Evolutionary conservation across 768 basidiomycete species (phyloP).

Genomic region (Boletus eberwhitei): DNA sequence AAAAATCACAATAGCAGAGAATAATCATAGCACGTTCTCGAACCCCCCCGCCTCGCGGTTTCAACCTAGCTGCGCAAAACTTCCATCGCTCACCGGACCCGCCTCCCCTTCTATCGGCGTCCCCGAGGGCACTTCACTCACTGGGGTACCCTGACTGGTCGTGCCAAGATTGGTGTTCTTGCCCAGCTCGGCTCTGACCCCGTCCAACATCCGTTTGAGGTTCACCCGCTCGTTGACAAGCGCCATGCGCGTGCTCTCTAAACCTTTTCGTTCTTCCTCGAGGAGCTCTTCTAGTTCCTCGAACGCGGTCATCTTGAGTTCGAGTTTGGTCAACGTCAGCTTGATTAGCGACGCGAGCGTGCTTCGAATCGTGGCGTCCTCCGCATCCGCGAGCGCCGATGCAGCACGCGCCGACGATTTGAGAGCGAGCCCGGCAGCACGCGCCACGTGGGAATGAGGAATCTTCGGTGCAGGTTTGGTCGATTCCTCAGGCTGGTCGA

Average conservation of each 20-base stretch:
- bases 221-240: conserved; percentile 76
- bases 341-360: conserved; percentile 84
- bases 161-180: conserved; percentile 52
- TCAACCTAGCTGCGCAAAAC: conserved; percentile 49
- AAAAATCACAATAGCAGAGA: conserved; percentile 22
- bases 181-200: conserved; percentile 60
- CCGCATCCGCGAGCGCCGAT: conserved; percentile 70
- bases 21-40: conserved; percentile 22
- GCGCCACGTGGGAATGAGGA: conserved; percentile 71
- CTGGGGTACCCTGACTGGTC: conserved; percentile 57
- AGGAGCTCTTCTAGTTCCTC: conserved; percentile 90
- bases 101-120: conserved; percentile 46
- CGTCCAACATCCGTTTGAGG: conserved; percentile 69
- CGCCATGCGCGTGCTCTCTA: conserved; percentile 80
- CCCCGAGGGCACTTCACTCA: conserved; percentile 48
- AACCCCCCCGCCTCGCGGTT: background rate
- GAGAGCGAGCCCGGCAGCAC: conserved; percentile 85
- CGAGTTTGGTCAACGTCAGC: conserved; percentile 81
- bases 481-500: conserved; percentile 37
- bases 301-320: conserved; percentile 92
- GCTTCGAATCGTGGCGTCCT: conserved; percentile 75
- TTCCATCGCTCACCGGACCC: conserved; percentile 56
- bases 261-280: conserved; percentile 81
- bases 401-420: conserved; percentile 88
- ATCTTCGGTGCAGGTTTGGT: conserved; percentile 37